Base-by-base conservation (phyloP, 1,284 basidiomycete species). In the Laetiporus sulphureus region DNA sequence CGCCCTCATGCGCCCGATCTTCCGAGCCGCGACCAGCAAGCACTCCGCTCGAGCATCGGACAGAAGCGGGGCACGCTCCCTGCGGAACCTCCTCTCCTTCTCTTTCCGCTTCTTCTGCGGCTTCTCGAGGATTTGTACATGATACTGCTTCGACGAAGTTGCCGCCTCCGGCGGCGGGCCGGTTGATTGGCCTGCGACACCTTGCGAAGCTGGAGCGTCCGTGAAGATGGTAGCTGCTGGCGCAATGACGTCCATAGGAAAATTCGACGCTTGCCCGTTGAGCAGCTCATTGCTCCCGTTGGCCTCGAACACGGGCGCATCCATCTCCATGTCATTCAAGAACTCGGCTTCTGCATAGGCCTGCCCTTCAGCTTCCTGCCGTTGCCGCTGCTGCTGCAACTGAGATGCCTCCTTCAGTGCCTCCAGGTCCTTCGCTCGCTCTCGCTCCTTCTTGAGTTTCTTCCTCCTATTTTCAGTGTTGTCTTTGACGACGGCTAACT, bases 1-100 rank as follows among this genome's bases (percentile, higher is more conserved):
- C 1, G 73, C 72, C 7, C 77, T 68, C 45, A 73, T 65, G 12
- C 72, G 66, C 3, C 79, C 79, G 7, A 81, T 64, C 41, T 64
- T 73, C 12, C 75, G 68, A 2, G 77, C 74, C 1, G 79, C 79
- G 13, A 77, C 63, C 3, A 83, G 62, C 13, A 81, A 55, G 50
- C 77, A 77, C 48, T 83, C 79, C 0, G 72, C 63, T 15, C 76
- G 69, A 1, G 79, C 80, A 48, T 83, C 79, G 1, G 73, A 65
- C 4, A 71, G 63, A 0, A 73, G 49, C 0, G 50, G 47, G 8
- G 41, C 32, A 6, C 36, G 39, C 11, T 31, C n/a, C 10, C 23
- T 25, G 36, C 39, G 38, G n/a, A 25, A 13, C 5, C 39, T 24
- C 13, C 19, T 32, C 21, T 33, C 33, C 32, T 36, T 41, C 11